phyloP scores from a whole-genome alignment of 192 early-diverging fungal species.

The Cladochytrium replicatum region DNA sequence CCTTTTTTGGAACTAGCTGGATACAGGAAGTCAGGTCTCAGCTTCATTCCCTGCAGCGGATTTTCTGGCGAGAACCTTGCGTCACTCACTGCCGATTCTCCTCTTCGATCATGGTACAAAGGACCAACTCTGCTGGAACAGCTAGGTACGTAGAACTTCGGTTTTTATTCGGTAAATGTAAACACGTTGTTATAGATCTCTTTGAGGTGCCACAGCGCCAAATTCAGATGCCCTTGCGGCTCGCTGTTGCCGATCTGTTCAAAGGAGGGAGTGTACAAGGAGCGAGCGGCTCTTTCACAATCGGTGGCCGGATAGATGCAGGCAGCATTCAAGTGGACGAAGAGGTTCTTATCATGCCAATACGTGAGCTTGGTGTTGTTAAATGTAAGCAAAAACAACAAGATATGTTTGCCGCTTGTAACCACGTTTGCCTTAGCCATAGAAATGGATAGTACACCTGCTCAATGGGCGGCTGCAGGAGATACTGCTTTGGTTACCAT shows the following conservation, averaged over 20 bases:
- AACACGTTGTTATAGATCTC: conserved; percentile 40
- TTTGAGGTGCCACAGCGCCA: conserved; percentile 65
- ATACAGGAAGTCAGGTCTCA: conserved; percentile 62
- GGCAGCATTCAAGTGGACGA: conserved; percentile 88
- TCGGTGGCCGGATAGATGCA: conserved; percentile 76
- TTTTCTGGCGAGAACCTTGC: conserved; percentile 83
- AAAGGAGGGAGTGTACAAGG: conserved; percentile 65
- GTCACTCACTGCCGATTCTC: conserved; percentile 25
- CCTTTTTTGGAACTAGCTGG: conserved; percentile 69
- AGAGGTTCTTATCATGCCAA: conserved; percentile 67
- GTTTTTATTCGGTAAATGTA: no score
- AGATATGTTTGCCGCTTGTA: conserved; percentile 10
- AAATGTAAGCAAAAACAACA: conserved; percentile 46
- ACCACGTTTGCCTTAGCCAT: no score
- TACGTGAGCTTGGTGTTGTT: conserved; percentile 61
- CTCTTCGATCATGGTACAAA: conserved; percentile 60
- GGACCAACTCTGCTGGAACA: conserved; percentile 68
- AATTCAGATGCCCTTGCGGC: conserved; percentile 72
- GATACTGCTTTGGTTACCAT: conserved; percentile 77
- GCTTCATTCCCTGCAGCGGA: conserved; percentile 87
- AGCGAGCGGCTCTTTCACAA: conserved; percentile 55
- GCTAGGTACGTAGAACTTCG: conserved; percentile 48
- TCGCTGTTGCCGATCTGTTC: conserved; percentile 83
- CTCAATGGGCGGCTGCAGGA: conserved; percentile 89
- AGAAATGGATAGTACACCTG: conserved; percentile 56